A percentile compares a stretch with the other conserved stretches of the same genome.
Evolutionary conservation across 768 basidiomycete genomes (phyloP).

Genomic region (Agrocybe chaxingu): DNA sequence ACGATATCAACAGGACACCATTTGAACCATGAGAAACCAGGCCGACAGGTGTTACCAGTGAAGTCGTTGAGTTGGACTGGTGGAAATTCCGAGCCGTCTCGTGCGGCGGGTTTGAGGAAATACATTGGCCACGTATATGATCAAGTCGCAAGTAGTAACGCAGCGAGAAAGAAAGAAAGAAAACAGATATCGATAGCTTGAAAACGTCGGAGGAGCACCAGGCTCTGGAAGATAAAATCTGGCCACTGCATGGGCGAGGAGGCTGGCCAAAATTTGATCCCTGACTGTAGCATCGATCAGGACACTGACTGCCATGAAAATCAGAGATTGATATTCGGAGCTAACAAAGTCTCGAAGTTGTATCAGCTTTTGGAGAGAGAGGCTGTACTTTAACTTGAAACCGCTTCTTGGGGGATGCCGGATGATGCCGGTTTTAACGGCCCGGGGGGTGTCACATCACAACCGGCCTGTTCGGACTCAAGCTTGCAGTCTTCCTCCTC

Average conservation of each 20-base stretch:
- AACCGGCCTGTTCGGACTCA: too few relatives aligned
- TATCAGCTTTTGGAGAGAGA: too few relatives aligned
- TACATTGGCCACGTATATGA: too few relatives aligned
- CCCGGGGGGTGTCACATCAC: too few relatives aligned
- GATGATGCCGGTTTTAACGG: too few relatives aligned
- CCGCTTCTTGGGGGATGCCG: too few relatives aligned
- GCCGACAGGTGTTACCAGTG: constrained; percentile 10
- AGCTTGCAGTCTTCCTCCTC: too few relatives aligned
- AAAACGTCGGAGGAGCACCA: constrained; percentile 1
- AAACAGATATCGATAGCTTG: background rate
- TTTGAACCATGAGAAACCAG: constrained; percentile 9
- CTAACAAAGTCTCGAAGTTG: too few relatives aligned
- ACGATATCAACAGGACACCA: constrained; percentile 21
- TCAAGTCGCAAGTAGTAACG: background rate
- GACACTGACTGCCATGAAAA: too few relatives aligned
- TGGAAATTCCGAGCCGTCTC: background rate
- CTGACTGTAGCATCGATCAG: background rate
- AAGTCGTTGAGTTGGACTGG: background rate
- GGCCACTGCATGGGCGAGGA: constrained; percentile 5
- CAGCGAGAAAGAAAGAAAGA: background rate
- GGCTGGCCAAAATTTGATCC: constrained; percentile 12
- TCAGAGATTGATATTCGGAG: too few relatives aligned
- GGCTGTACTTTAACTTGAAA: too few relatives aligned
- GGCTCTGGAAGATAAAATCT: constrained; percentile 1
- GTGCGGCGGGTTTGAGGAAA: background rate